Conservation (phyloP, 1,139 yeast genomes). For the Entelexis sorbosivorans region DNA sequence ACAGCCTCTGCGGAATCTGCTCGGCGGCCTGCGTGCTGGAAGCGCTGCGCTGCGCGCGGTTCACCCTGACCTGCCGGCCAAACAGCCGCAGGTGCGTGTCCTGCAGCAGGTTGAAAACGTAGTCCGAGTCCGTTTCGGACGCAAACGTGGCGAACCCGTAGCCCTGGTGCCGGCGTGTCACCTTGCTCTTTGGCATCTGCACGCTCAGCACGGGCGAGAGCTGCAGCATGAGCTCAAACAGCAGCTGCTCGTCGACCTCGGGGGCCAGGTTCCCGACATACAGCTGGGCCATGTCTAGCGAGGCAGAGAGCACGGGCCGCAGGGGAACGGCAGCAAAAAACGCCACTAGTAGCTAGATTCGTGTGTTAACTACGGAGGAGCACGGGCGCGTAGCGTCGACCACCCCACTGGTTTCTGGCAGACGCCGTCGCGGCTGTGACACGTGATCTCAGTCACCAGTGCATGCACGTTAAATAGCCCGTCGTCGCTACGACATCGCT, state of each 20-base stretch:
- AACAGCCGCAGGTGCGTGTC: slow-evolving; percentile 47
- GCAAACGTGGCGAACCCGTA: slow-evolving; percentile 77
- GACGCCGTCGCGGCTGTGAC: no score
- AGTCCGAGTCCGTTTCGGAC: slow-evolving; percentile 53
- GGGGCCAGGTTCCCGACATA: slow-evolving; percentile 80
- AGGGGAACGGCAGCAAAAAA: background rate
- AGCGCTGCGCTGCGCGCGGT: slow-evolving; percentile 35
- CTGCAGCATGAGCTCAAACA: slow-evolving; percentile 77
- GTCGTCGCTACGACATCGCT: no score
- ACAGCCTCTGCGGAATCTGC: slow-evolving; percentile 30
- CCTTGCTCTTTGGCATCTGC: slow-evolving; percentile 69
- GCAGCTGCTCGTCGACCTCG: slow-evolving; percentile 38
- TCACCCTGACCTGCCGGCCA: slow-evolving; percentile 54
- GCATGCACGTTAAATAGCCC: no score
- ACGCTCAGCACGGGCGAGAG: slow-evolving; percentile 67
- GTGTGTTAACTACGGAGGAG: background rate
- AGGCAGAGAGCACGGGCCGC: background rate
- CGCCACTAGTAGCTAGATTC: background rate
- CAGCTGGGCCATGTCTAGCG: slow-evolving; percentile 26
- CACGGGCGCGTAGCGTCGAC: no score
- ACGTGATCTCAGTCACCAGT: no score
- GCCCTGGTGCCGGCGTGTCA: slow-evolving; percentile 65
- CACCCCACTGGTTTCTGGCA: no score
- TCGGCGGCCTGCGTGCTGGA: background rate
- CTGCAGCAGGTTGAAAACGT: slow-evolving; percentile 50